phyloP scores from a whole-genome alignment of 805 yeast genomes.

The Metschnikowia orientalis region DNA sequence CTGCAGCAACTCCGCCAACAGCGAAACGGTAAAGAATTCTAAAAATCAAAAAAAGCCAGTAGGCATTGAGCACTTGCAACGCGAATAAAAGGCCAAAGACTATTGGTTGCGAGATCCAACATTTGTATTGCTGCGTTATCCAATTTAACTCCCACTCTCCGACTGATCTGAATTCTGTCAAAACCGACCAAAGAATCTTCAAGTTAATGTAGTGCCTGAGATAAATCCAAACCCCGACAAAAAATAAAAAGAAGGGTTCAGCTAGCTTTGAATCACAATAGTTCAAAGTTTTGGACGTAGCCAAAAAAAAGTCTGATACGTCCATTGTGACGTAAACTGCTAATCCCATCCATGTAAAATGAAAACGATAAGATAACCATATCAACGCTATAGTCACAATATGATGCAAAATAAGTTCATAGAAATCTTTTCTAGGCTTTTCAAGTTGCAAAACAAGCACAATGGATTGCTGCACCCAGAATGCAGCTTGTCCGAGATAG shows the following conservation, averaged over 20 bases:
- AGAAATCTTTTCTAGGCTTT: conserved; percentile 90
- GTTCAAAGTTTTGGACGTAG: conserved; percentile 80
- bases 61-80: conserved; percentile 77
- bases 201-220: conserved; percentile 83
- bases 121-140: conserved; percentile 90
- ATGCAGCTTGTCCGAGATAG: conserved; percentile 90
- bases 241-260: conserved; percentile 63
- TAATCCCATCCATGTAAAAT: conserved; percentile 94
- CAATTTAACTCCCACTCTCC: conserved; percentile 81
- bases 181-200: conserved; percentile 74
- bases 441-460: conserved; percentile 81
- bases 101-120: conserved; percentile 91
- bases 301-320: conserved; percentile 83
- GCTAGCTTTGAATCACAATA: conserved; percentile 68
- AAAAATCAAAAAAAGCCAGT: conserved; percentile 81
- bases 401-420: conserved; percentile 90
- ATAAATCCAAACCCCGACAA: conserved; percentile 76
- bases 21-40: conserved; percentile 71
- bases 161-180: conserved; percentile 80
- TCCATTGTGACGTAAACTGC: conserved; percentile 94
- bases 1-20: conserved; percentile 56
- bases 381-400: conserved; percentile 85
- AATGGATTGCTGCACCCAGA: conserved; percentile 95
- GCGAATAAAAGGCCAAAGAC: conserved; percentile 75
- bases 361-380: conserved; percentile 84